Percentiles rank a stretch among this genome's conserved stretches.
phyloP scores from a whole-genome alignment of 176 grass and related monocot genomes.

The Paspalum vaginatum region DNA sequence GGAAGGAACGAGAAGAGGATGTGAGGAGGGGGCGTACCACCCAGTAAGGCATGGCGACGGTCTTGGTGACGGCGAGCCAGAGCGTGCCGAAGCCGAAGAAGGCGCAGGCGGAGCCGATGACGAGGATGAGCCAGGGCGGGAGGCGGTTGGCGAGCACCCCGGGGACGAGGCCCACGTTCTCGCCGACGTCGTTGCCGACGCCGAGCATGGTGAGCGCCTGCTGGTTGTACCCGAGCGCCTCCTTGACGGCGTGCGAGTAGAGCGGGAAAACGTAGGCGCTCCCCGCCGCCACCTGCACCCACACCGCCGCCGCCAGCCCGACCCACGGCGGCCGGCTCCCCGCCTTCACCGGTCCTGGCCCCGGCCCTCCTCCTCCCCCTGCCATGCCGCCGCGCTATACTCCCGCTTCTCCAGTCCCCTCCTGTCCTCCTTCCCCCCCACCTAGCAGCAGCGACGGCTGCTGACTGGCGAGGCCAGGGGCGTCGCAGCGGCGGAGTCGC shows the following conservation, averaged over 20 bases:
- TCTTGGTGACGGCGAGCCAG: conserved; percentile 84
- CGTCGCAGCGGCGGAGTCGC: neutral
- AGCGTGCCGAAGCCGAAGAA: conserved; percentile 81
- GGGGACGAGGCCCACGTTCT: conserved; percentile 78
- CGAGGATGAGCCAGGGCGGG: conserved; percentile 74
- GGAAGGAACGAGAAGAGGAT: neutral
- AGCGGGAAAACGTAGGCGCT: conserved; percentile 87
- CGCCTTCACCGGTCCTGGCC: conserved; percentile 54
- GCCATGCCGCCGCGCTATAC: conserved; percentile 35
- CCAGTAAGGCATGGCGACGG: conserved; percentile 75
- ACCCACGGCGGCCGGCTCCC: conserved; percentile 91
- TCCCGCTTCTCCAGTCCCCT: neutral
- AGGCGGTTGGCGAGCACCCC: conserved; percentile 77
- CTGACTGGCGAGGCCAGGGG: neutral
- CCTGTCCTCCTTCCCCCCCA: neutral
- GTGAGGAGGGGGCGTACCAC: conserved; percentile 41
- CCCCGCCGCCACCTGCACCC: conserved; percentile 91
- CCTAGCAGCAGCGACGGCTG: neutral
- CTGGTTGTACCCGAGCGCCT: conserved; percentile 72
- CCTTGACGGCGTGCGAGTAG: conserved; percentile 75
- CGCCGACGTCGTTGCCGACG: conserved; percentile 88
- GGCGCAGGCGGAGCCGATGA: conserved; percentile 73
- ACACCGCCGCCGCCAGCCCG: conserved; percentile 83
- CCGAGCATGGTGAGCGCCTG: conserved; percentile 80
- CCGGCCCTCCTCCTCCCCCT: conserved; percentile 7